Base-by-base conservation (phyloP, 306 rosid genomes). In the Vachellia pachyceras region DNA sequence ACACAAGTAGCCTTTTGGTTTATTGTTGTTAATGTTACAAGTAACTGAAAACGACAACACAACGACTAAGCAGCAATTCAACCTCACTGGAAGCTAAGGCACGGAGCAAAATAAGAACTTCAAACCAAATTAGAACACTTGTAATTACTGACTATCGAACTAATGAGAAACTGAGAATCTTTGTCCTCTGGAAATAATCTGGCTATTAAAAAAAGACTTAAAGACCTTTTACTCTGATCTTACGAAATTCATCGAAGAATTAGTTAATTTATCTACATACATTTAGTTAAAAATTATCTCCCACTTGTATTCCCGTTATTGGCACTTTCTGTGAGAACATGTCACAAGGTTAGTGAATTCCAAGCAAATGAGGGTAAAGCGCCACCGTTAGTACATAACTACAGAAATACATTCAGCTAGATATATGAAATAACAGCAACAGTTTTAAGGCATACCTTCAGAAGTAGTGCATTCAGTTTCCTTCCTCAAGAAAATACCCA, bases 381-480 rank as follows among this genome's bases (percentile, higher is more conserved):
- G 45, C 23, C 45, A 17, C 18, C 45, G 13, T 63, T 33, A 61
- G 9, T 17, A n/a, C 45, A 67, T 39, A 18, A 49, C 49, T 67
- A 17, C 15, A 39, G 10, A 8, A n/a, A 42, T 13, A 29, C 3
- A 17, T 45, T 18, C 29, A 25, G 3, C 65, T 23, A 23, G 17
- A 55, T 20, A 55, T 13, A 20, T 55, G 33, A 58, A 55, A 55
- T 5, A n/a, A n/a, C 63, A 55, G 2, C 35, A 58, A 23, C 36
- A 58, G 36, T n/a, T 20, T 4, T 68, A 40, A 57, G 7, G 5
- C 33, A 69, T 67, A 86, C 93, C 97, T 88, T 87, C 46, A 94
- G 78, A 74, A 90, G 86, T 6, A 92, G 79, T 0, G 93, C 89
- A 80, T 89, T 86, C 75, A 86, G 80, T 69, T 86, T 11, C 40